phyloP scores from a whole-genome alignment of 305 asterid species.

The Coffea humblotiana region DNA sequence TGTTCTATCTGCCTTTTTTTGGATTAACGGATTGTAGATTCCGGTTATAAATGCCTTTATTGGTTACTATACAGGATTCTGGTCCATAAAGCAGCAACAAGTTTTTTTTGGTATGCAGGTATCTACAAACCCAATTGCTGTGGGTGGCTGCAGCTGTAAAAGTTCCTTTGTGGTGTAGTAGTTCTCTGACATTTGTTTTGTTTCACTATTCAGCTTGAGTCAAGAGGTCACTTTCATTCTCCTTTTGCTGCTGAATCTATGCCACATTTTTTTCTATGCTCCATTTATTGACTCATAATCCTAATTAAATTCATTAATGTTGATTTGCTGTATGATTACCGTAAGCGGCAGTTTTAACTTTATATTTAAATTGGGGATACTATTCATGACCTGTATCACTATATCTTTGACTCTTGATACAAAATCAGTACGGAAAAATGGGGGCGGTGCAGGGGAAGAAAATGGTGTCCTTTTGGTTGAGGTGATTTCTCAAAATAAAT shows the following conservation, averaged over 20 bases:
- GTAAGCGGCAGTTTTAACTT: not conserved
- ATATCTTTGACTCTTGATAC: too few relatives aligned
- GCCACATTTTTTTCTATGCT: too few relatives aligned
- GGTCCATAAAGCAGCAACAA: slow-evolving; percentile 4
- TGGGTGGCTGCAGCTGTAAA: slow-evolving; percentile 93
- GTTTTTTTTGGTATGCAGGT: slow-evolving; percentile 45
- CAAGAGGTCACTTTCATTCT: slow-evolving; percentile 1
- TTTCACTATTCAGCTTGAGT: not conserved
- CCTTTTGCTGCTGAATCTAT: not conserved
- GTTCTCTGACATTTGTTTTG: slow-evolving; percentile 9
- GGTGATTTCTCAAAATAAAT: not conserved
- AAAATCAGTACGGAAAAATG: not conserved
- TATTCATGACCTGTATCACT: not conserved
- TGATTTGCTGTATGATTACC: slow-evolving; percentile 1
- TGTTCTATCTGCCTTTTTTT: not conserved
- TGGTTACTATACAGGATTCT: not conserved
- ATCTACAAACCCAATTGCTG: slow-evolving; percentile 83
- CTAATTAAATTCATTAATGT: slow-evolving; percentile 2
- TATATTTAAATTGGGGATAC: not conserved
- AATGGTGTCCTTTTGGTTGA: not conserved
- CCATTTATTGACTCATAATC: too few relatives aligned
- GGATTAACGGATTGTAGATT: not conserved
- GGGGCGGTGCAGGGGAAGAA: not conserved
- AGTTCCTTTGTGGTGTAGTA: slow-evolving; percentile 73
- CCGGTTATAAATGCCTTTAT: not conserved